These are phyloP conservation scores for Recurvomyces mirabilis DNA, from an alignment of 495 filamentous ascomycete genomes.

Conservation along the genomic window DNA sequence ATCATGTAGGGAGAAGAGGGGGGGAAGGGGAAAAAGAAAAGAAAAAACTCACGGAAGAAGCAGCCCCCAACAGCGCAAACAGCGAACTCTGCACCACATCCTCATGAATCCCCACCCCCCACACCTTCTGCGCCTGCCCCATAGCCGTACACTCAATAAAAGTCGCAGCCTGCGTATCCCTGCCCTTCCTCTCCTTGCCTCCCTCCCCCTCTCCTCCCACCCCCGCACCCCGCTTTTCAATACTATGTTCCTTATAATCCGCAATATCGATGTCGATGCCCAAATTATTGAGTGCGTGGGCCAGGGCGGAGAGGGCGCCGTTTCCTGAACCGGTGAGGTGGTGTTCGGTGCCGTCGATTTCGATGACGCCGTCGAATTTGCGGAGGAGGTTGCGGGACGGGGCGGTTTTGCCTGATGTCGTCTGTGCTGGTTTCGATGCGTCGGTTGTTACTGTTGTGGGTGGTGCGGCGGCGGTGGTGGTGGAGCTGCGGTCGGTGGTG, in stretches of 20 bases:
- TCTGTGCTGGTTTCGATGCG: too few species aligned
- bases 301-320: constrained; percentile 80
- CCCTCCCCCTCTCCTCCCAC: too few species aligned
- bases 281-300: constrained; percentile 68
- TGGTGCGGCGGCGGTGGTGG: constrained; percentile 48
- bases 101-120: constrained; percentile 93
- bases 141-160: constrained; percentile 74
- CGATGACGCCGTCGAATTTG: constrained; percentile 73
- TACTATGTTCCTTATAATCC: constrained; percentile 94
- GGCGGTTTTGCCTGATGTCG: constrained; percentile 19
- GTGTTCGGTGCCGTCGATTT: constrained; percentile 72
- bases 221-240: constrained; percentile 46
- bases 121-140: constrained; percentile 56
- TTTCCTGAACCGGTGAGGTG: constrained; percentile 73
- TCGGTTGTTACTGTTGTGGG: too few species aligned
- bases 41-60: constrained; percentile 66
- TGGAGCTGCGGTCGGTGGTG: constrained; percentile 67
- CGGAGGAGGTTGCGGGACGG: constrained; percentile 55
- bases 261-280: constrained; percentile 84
- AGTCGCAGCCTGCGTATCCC: constrained; percentile 80
- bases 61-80: constrained; percentile 78
- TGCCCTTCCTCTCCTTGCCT: constrained; percentile 38
- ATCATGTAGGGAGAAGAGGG: too few species aligned
- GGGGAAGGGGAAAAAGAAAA: constrained; percentile 1
- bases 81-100: constrained; percentile 89